These are phyloP conservation scores for Pueraria montana DNA, from an alignment of 306 rosid genomes.

Conservation along the genomic window DNA sequence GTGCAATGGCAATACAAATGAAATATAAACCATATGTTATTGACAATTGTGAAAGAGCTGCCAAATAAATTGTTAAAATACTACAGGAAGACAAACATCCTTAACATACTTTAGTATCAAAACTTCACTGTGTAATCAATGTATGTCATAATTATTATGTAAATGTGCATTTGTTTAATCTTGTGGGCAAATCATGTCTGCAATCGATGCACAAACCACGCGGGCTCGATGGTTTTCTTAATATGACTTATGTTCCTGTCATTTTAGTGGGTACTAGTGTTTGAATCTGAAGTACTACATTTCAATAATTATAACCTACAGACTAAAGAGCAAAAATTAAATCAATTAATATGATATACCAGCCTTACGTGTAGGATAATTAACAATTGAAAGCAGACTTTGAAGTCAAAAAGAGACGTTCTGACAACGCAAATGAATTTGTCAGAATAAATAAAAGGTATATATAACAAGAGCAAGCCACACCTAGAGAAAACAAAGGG, in stretches of 20 bases:
- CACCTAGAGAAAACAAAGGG: neutral
- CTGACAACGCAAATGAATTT: conserved; percentile 16
- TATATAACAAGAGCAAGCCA: neutral
- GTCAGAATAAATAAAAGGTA: neutral
- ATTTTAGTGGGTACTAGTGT: neutral
- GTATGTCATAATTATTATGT: neutral
- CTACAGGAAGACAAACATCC: conserved; percentile 6
- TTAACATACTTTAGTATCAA: conserved; percentile 1
- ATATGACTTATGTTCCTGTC: conserved; percentile 7
- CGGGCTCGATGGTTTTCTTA: neutral
- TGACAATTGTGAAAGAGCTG: neutral
- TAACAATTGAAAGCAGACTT: conserved; percentile 4
- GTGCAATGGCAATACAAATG: neutral
- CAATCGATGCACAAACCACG: conserved; percentile 12
- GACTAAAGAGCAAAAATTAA: neutral
- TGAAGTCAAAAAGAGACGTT: conserved; percentile 23
- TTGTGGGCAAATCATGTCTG: conserved; percentile 24
- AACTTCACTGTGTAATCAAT: conserved; percentile 9
- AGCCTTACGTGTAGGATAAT: neutral
- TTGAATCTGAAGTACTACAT: neutral
- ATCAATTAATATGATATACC: conserved; percentile 16
- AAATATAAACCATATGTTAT: conserved; percentile 12
- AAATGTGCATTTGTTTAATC: conserved; percentile 4
- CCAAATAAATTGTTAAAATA: neutral
- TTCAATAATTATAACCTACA: neutral